Evolutionary conservation across 257 asterid genomes (phyloP), one percentile per base, ranked within the genome.

Genomic region (Thymus quinquecostatus): DNA sequence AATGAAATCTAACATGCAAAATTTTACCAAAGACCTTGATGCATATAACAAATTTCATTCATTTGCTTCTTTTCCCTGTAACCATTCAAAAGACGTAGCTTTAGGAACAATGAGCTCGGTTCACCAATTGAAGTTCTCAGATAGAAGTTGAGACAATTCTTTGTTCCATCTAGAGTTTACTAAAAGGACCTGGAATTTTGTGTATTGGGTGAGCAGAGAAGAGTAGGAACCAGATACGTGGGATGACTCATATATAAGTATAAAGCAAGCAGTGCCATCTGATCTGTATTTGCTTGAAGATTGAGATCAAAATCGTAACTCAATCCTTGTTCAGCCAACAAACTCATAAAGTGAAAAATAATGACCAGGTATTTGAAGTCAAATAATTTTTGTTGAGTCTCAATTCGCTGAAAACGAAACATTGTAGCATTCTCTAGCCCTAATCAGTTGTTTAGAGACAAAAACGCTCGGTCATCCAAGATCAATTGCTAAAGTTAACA

Each of bases 201-300:
- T 30, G 11, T 55, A 4, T 55, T 28, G 36, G 36, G 36, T 28
- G 36, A 10, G 40, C 30, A 9, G 41, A 56, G 14, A 56, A 11
- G 8, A 13, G 14, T 9, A 10, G 4, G 14, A 29, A 30, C 21
- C 8, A 57, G 41, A 30, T 33, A 10, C 43, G 11, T 28, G 36
- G 60, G 38, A 55, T 10, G 29, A 28, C 38, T 28, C 10, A 55
- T 8, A 28, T 21, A 21, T 21, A 21, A 21, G 7, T 28, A 32
- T 2, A 21, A 57, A 57, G 63, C 43, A 29, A 10, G 41, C 27
- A 57, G 30, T 30, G 9, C 38, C 61, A 56, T 41, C 10, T 41
- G 38, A 34, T 55, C 38, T 11, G 41, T 38, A 70, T 29, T 51
- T 45, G 10, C 69, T 70, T 7, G 49, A 34, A 66, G 29, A 58